Conservation (phyloP, 768 basidiomycete species). For the Phylloporus arenicola region DNA sequence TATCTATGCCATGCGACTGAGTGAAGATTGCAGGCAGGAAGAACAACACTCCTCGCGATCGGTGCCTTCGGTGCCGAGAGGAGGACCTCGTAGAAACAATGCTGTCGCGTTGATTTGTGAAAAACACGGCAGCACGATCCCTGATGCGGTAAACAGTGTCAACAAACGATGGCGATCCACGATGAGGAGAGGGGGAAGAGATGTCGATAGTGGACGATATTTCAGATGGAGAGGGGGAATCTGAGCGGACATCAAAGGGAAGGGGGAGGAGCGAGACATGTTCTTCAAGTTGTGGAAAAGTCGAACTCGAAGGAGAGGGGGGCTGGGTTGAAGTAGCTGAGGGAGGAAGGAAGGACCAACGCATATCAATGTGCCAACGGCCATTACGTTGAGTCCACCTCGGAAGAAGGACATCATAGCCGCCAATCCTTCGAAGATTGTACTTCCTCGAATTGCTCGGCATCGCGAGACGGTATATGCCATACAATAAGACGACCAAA, state of each 20-base stretch:
- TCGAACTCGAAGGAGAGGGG: conserved; percentile 43
- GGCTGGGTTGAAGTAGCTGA: conserved; percentile 38
- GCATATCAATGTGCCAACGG: conserved; percentile 67
- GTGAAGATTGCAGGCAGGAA: conserved; percentile 81
- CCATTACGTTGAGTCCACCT: conserved; percentile 67
- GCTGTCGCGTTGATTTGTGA: conserved; percentile 36
- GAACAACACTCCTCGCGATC: conserved; percentile 63
- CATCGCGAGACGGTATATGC: conserved; percentile 51
- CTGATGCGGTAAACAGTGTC: conserved; percentile 54
- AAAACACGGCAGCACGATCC: conserved; percentile 44
- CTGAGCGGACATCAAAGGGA: conserved; percentile 52
- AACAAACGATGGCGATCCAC: conserved; percentile 37
- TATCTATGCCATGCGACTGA: conserved; percentile 32
- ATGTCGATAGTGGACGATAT: conserved; percentile 40
- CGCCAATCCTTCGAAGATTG: conserved; percentile 55
- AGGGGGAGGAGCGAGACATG: conserved; percentile 55
- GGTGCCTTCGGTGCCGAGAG: conserved; percentile 41
- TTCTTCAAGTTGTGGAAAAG: conserved; percentile 46
- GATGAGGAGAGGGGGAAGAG: conserved; percentile 36
- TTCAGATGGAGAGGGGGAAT: conserved; percentile 54
- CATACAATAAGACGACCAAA: conserved; percentile 62
- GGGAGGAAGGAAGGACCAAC: conserved; percentile 46
- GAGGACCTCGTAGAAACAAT: conserved; percentile 43
- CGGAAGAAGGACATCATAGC: conserved; percentile 76
- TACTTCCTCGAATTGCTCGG: conserved; percentile 58